These are phyloP conservation scores for Termitomyces sp. DNA, from an alignment of 768 basidiomycete species.

Conservation along the genomic window DNA sequence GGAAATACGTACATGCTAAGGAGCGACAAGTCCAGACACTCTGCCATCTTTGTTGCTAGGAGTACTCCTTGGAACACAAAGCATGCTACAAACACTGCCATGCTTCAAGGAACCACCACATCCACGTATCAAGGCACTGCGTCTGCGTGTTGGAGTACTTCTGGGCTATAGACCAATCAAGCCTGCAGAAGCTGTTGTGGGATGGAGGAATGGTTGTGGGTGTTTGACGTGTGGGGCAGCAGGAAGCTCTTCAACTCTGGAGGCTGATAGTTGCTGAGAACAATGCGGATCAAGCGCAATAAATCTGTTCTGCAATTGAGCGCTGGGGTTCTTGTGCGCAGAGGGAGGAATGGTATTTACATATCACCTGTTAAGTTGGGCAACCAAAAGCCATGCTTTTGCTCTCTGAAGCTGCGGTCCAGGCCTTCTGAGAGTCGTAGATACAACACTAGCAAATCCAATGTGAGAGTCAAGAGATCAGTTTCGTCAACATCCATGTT, in stretches of 20 bases:
- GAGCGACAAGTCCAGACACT: not conserved
- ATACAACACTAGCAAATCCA: not conserved
- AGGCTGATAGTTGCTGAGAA: not conserved
- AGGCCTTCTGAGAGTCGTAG: not conserved
- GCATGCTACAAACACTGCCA: not conserved
- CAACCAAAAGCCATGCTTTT: not conserved
- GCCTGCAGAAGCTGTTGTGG: not conserved
- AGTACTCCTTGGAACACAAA: not conserved
- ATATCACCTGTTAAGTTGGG: not conserved
- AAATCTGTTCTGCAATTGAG: not conserved
- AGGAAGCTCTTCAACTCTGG: not conserved
- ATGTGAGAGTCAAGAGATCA: not conserved
- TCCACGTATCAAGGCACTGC: no score
- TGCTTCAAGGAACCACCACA: not conserved
- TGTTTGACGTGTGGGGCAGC: not conserved
- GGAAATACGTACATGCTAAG: not conserved
- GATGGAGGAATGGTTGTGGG: not conserved
- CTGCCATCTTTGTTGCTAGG: not conserved
- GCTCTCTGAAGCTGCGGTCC: not conserved
- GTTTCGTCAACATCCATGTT: not conserved
- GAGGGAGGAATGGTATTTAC: not conserved
- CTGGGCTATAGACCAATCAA: not conserved
- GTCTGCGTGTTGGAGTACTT: not conserved
- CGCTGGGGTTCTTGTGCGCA: not conserved
- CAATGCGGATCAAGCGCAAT: not conserved